Evolutionary conservation across 192 early-diverging fungal species (phyloP).

Genomic region (Coemansia sp.): DNA sequence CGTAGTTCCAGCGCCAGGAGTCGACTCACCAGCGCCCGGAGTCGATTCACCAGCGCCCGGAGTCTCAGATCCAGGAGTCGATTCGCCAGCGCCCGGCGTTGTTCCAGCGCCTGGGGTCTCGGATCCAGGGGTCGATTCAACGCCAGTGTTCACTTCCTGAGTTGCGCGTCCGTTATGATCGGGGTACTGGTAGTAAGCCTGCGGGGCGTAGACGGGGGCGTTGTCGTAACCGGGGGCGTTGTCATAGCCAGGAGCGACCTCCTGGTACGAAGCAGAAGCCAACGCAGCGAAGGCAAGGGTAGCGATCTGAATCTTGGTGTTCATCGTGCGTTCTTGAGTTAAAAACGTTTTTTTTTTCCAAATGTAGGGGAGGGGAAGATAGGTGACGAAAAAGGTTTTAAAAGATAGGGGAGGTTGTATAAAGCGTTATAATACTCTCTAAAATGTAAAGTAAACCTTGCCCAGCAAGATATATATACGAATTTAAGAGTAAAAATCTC

Average conservation of each 20-base stretch:
- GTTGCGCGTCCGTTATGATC: constrained; percentile 38
- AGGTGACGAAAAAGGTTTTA: not conserved
- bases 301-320: constrained; percentile 50
- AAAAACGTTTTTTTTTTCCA: not conserved
- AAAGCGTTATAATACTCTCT: not conserved
- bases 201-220: constrained; percentile 13
- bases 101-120: constrained; percentile 1
- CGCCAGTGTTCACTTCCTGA: constrained; percentile 26
- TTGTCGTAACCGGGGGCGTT: not conserved
- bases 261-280: constrained; percentile 41
- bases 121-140: constrained; percentile 3
- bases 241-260: constrained; percentile 21
- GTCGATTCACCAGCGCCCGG: constrained; percentile 8
- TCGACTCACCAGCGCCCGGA: constrained; percentile 7
- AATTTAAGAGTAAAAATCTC: not conserved
- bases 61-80: not conserved
- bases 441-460: not conserved
- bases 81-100: constrained; percentile 12
- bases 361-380: not conserved
- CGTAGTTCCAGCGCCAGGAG: not conserved
- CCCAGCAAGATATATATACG: constrained; percentile 9
- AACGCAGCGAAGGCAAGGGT: constrained; percentile 43
- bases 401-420: too few species aligned
- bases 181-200: constrained; percentile 20
- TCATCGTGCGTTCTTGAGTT: constrained; percentile 10